These are phyloP conservation scores for Mucor indicus DNA, from an alignment of 371 early-diverging fungal genomes.

Conservation along the genomic window DNA sequence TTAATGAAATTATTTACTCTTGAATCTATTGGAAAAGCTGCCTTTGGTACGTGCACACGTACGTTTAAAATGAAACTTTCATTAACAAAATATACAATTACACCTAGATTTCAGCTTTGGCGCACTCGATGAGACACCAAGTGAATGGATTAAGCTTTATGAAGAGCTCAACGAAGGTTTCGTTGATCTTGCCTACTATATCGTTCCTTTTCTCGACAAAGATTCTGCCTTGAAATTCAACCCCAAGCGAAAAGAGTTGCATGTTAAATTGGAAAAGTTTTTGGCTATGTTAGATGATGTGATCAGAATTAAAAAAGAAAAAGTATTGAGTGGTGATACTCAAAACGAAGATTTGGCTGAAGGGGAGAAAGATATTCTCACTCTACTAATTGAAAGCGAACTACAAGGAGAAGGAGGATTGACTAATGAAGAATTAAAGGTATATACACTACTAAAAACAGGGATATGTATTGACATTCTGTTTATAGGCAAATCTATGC, in stretches of 20 bases:
- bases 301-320: not conserved
- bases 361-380: constrained; percentile 1
- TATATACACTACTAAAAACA: not conserved
- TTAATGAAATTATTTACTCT: constrained; percentile 11
- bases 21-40: constrained; percentile 16
- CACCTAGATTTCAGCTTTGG: not conserved
- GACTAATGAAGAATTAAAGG: constrained; percentile 5
- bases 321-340: not conserved
- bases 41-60: constrained; percentile 15
- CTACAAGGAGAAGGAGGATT: constrained; percentile 4
- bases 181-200: constrained; percentile 2
- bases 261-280: constrained; percentile 8
- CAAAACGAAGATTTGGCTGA: constrained; percentile 1
- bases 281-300: constrained; percentile 4
- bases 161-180: constrained; percentile 10
- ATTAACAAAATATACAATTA: too few relatives aligned
- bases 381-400: constrained; percentile 21
- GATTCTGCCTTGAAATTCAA: not conserved
- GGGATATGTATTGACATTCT: constrained; percentile 10
- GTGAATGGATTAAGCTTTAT: constrained; percentile 13
- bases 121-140: not conserved
- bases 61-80: too few relatives aligned
- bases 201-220: constrained; percentile 3
- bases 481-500: constrained; percentile 23
- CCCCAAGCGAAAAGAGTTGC: constrained; percentile 26